Base-by-base conservation (phyloP, 208 protist genomes). In the Leishmania mexicana region DNA sequence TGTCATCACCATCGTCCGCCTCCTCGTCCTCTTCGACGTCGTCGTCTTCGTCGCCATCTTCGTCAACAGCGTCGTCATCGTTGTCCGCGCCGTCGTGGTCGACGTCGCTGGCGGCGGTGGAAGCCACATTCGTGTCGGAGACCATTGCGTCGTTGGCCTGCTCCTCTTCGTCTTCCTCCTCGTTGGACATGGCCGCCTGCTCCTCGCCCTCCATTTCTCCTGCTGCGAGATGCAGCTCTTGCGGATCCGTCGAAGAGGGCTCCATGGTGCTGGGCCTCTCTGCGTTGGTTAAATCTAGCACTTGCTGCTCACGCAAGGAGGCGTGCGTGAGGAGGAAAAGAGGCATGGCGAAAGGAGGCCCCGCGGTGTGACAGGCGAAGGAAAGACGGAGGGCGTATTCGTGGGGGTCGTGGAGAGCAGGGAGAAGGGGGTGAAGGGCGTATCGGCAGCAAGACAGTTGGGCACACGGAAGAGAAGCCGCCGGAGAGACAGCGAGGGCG, bases 1-100 rank as follows among this genome's bases (percentile, higher is more conserved):
- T 80, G 40, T 82, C 74, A 17, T 86, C 88, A 35, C 87, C 83
- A 8, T 87, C 81, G 15, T 87, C 70, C 65, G 84, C 81, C 17
- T 80, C 81, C 21, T 83, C 80, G 1, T 80, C 81, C 3, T 81
- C 82, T 1, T 84, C 79, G 38, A 75, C 76, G 35, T 86, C 81
- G 47, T 84, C 78, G 6, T 35, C 58, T 11, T 87, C 81, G 4
- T 83, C 81, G 62, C 35, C 35, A 54, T 78, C 53, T 49, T 45
- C 77, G 40, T 53, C 80, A 42, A n/a, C 67, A 5, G 15, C 76
- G 8, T 67, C 57, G 40, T 72, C 64, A 42, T 84, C 80, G 51
- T 84, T 76, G 51, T 81, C 45, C 13, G 6, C 68, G 19, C 40
- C 58, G 68, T 77, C 73, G n/a, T 53, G 21, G 31, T 82, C 73